Conservation (phyloP, 257 asterid genomes). For the Coffea canephora region DNA sequence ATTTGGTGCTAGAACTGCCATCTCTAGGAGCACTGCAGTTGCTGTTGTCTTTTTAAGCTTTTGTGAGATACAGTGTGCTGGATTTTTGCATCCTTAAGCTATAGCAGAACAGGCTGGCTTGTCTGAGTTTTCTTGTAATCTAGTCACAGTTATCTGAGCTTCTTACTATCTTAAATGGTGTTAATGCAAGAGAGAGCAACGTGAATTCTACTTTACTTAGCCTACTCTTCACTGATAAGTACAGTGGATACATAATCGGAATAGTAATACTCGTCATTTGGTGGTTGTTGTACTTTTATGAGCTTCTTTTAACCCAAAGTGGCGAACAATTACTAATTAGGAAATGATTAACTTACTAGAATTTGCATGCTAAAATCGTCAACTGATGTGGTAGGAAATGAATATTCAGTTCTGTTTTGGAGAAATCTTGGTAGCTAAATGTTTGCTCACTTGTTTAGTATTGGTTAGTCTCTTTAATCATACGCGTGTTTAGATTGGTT, state of each 20-base stretch:
- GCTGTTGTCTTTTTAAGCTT: neutral
- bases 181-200: neutral
- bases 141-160: neutral
- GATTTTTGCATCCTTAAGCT: neutral
- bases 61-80: neutral
- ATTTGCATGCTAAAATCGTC: neutral
- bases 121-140: neutral
- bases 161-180: neutral
- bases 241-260: neutral
- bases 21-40: neutral
- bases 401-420: neutral
- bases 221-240: neutral
- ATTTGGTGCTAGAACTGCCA: neutral
- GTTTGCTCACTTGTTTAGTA: neutral
- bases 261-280: neutral
- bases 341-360: neutral
- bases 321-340: neutral
- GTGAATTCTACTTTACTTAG: neutral
- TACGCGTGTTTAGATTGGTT: too few relatives aligned
- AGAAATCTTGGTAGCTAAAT: neutral
- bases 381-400: neutral
- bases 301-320: neutral
- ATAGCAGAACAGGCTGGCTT: neutral
- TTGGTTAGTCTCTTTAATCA: neutral
- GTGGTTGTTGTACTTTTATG: neutral